Conservation (phyloP, 1,139 yeast species). For the Torulaspora pretoriensis region DNA sequence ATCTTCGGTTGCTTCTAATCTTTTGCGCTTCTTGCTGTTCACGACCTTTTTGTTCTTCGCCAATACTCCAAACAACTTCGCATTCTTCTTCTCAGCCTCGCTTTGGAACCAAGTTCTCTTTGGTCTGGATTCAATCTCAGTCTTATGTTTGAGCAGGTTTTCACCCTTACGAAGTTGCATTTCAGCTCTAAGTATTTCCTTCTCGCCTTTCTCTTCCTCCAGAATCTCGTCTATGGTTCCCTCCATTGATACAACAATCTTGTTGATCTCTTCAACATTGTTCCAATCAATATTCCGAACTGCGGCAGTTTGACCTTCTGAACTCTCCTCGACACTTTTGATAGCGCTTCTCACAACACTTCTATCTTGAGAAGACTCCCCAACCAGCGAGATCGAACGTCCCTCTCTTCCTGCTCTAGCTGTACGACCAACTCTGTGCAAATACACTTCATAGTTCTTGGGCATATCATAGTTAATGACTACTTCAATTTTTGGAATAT, state of each 20-base stretch:
- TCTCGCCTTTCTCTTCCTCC: slow-evolving; percentile 83
- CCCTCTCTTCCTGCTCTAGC: slow-evolving; percentile 99
- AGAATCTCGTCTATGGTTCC: slow-evolving; percentile 68
- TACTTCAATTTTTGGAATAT: slow-evolving; percentile 93
- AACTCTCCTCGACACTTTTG: slow-evolving; percentile 50
- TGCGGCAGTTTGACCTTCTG: slow-evolving; percentile 52
- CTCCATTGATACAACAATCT: slow-evolving; percentile 54
- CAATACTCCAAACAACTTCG: slow-evolving; percentile 31
- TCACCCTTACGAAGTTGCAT: slow-evolving; percentile 84
- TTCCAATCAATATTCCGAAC: slow-evolving; percentile 87
- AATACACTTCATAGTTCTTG: slow-evolving; percentile 78
- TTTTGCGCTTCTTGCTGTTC: slow-evolving; percentile 57
- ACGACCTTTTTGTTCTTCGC: slow-evolving; percentile 46
- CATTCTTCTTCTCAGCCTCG: slow-evolving; percentile 61
- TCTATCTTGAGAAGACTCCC: slow-evolving; percentile 82
- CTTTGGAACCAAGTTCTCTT: slow-evolving; percentile 95
- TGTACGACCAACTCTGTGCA: slow-evolving; percentile 98
- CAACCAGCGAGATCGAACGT: slow-evolving; percentile 86
- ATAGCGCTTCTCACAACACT: slow-evolving; percentile 84
- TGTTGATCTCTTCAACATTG: slow-evolving; percentile 65
- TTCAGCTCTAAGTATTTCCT: slow-evolving; percentile 82
- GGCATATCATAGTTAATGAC: slow-evolving; percentile 97
- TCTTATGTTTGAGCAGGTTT: slow-evolving; percentile 71
- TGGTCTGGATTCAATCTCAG: slow-evolving; percentile 85
- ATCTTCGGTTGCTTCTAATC: slow-evolving; percentile 47